These are phyloP conservation scores for Xerocomellus dryophilus DNA, from an alignment of 768 basidiomycete species.

Conservation along the genomic window DNA sequence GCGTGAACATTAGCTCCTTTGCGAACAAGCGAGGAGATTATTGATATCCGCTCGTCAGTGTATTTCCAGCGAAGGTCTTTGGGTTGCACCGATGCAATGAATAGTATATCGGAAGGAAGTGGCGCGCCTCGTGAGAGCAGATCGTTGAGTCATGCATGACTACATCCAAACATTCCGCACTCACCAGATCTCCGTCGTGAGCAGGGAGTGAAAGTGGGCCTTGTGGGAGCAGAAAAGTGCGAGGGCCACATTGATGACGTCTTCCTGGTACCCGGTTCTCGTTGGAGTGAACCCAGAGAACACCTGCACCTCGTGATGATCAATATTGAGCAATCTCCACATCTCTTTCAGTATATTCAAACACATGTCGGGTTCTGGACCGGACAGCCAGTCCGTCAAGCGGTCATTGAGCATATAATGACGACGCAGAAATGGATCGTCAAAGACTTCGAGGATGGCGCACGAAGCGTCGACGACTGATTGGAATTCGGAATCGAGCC, in stretches of 20 bases:
- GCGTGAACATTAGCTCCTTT: neutral
- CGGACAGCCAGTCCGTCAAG: constrained; percentile 6
- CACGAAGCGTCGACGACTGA: constrained; percentile 1
- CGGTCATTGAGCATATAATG: constrained; percentile 4
- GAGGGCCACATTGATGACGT: neutral
- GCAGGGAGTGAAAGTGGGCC: constrained; percentile 9
- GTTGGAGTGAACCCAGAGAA: neutral
- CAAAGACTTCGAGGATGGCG: constrained; percentile 3
- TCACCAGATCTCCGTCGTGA: constrained; percentile 13
- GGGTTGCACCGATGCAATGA: too few species aligned
- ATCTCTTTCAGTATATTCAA: constrained; percentile 3
- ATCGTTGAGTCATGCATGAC: neutral
- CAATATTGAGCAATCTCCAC: neutral
- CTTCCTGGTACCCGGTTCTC: neutral
- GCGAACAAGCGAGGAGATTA: neutral
- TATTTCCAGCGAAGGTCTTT: too few species aligned
- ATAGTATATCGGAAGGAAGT: neutral
- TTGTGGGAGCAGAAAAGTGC: neutral
- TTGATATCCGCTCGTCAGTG: too few species aligned
- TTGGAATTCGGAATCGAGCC: constrained; percentile 3
- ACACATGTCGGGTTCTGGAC: constrained; percentile 1
- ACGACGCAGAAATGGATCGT: neutral
- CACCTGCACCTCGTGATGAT: neutral
- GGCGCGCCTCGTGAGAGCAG: neutral
- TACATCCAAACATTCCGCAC: neutral